These are phyloP conservation scores for Excoecaria agallocha DNA, from an alignment of 345 rosid species.

Conservation along the genomic window DNA sequence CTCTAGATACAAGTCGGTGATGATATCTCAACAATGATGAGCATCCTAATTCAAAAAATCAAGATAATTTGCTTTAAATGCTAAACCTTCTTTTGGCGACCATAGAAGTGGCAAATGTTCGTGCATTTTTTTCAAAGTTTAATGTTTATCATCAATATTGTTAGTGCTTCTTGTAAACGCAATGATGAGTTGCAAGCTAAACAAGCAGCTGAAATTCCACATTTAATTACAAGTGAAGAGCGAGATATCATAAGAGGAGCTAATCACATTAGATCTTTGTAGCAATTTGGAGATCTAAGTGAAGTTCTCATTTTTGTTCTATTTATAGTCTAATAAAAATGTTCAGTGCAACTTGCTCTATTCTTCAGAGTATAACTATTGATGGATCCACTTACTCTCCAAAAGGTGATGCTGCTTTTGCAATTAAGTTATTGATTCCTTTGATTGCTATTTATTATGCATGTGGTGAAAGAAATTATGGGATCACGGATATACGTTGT, in stretches of 20 bases:
- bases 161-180: not conserved
- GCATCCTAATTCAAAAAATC: not conserved
- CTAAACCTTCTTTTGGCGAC: not conserved
- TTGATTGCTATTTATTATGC: conserved; percentile 4
- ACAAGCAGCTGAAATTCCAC: not conserved
- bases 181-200: not conserved
- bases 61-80: not conserved
- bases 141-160: not conserved
- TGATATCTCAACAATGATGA: not conserved
- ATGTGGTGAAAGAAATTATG: not conserved
- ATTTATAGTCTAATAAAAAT: not conserved
- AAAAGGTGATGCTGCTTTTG: conserved; percentile 2
- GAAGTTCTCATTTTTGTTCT: conserved; percentile 13
- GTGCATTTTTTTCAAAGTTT: conserved; percentile 10
- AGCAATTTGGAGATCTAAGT: not conserved
- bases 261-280: conserved; percentile 6
- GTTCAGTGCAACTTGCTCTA: not conserved
- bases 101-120: not conserved
- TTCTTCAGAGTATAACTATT: not conserved
- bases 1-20: too few species aligned
- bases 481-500: conserved; percentile 9
- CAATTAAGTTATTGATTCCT: not conserved
- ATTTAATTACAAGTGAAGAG: not conserved
- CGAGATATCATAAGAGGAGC: not conserved
- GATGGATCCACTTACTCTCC: not conserved